Conservation (phyloP, 192 early-diverging fungal species). For the Umbelopsis sp. region DNA sequence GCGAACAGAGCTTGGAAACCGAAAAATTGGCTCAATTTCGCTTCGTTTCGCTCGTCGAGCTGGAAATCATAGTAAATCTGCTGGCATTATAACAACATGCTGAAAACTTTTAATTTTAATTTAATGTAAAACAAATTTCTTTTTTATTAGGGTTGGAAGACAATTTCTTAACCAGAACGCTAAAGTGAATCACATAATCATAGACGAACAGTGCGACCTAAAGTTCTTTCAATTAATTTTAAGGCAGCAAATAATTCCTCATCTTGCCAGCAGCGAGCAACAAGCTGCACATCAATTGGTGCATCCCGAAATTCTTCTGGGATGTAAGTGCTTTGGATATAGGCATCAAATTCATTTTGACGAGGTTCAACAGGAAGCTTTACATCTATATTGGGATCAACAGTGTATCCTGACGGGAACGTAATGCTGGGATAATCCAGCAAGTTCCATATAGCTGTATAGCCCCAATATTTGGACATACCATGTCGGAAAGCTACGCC, state of each 20-base stretch:
- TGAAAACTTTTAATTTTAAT: constrained; percentile 1
- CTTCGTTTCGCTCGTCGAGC: constrained; percentile 5
- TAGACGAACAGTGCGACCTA: constrained; percentile 10
- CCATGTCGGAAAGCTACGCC: constrained; percentile 16
- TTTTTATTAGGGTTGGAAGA: constrained; percentile 9
- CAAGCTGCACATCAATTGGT: constrained; percentile 10
- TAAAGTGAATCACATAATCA: constrained; percentile 11
- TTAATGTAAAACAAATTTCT: constrained; percentile 3
- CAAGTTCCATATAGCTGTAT: constrained; percentile 13
- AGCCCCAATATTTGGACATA: constrained; percentile 15
- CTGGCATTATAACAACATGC: constrained; percentile 10
- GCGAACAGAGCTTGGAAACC: constrained; percentile 13
- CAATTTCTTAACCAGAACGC: constrained; percentile 12
- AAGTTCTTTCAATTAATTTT: constrained; percentile 16
- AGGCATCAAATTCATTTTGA: constrained; percentile 17
- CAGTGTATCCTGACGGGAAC: constrained; percentile 16
- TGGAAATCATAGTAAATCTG: constrained; percentile 16
- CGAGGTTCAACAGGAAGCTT: constrained; percentile 11
- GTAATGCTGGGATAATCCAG: constrained; percentile 14
- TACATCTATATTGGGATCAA: constrained; percentile 14
- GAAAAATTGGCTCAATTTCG: constrained; percentile 14
- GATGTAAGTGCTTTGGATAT: constrained; percentile 14
- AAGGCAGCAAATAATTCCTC: constrained; percentile 14
- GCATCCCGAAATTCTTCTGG: constrained; percentile 14
- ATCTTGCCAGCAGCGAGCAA: constrained; percentile 15